A percentile compares a stretch with the other conserved stretches of the same genome.
phyloP scores from a whole-genome alignment of 768 basidiomycete genomes.

The Xanthoconium stramineum region DNA sequence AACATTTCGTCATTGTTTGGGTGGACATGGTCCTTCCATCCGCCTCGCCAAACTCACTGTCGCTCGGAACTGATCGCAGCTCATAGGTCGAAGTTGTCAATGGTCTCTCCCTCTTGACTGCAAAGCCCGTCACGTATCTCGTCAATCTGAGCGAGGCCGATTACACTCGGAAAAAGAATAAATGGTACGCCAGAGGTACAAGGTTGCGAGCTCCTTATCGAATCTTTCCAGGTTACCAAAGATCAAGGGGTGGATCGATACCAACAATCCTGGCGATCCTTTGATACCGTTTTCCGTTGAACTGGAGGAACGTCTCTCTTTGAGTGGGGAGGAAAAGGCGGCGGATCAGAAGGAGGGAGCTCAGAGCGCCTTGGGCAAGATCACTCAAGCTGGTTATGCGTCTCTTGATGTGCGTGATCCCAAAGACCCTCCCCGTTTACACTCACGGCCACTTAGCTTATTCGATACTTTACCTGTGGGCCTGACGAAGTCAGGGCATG shows the following conservation, averaged over 20 bases:
- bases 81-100: slow-evolving; percentile 87
- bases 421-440: background rate
- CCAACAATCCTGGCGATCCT: slow-evolving; percentile 91
- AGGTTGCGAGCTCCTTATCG: background rate
- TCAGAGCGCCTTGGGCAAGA: slow-evolving; percentile 78
- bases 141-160: slow-evolving; percentile 96
- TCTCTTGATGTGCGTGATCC: slow-evolving; percentile 66
- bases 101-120: slow-evolving; percentile 84
- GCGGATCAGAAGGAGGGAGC: slow-evolving; percentile 81
- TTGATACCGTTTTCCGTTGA: slow-evolving; percentile 97
- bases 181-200: slow-evolving; percentile 57
- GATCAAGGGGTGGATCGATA: slow-evolving; percentile 98
- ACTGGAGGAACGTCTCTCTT: slow-evolving; percentile 83
- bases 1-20: slow-evolving; percentile 72
- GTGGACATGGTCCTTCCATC: slow-evolving; percentile 56
- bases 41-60: background rate
- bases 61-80: slow-evolving; percentile 12
- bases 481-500: slow-evolving; percentile 97
- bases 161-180: slow-evolving; percentile 97
- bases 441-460: slow-evolving; percentile 53
- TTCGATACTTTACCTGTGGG: slow-evolving; percentile 96
- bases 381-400: slow-evolving; percentile 91
- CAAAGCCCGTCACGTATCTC: slow-evolving; percentile 96
- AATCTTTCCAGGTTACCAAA: slow-evolving; percentile 70
- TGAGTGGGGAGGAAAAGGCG: slow-evolving; percentile 60